Base-by-base conservation (phyloP, 2,329 filamentous ascomycete species). In the Cercospora citrullina region DNA sequence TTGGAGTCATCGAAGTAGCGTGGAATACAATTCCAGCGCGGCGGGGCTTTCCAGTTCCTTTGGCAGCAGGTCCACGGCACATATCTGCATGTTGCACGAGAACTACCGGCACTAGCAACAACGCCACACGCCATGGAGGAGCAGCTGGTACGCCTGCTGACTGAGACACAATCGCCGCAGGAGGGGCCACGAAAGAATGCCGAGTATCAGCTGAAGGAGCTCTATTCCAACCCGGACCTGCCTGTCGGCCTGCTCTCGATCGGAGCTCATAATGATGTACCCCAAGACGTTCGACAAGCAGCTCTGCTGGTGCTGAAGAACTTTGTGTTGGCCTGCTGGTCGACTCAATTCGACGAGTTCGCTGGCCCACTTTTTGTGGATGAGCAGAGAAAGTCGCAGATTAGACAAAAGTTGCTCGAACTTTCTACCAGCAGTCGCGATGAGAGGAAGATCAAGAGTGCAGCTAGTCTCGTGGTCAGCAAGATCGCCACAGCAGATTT, bases 401-500 rank as follows among this genome's bases (percentile, higher is more conserved):
- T 98, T 71, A 89, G 93, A 74, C 86, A 87, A 70, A 85, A 87
- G 66, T 82, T 98, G 71, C 86, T 99, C 62, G 89, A 93, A 70
- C 84, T 98, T 65, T 91, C 91, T 23, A 86, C 94, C 60, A 91
- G 85, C 51, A 90, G 91, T 66, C 87, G 88, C 31, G 83, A 86
- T 39, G 92, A 97, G 77, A 88, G 93, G 74, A 97, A 92, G 81
- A 90, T 97, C 77, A 95, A 95, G 83, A 87, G 90, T 65, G 89
- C 91, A n/a, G 92, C 94, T 62, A 96, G 93, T 84, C 92, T 89
- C 73, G 89, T 91, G 5, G 92, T 97, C 70, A 94, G 93, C 83
- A 98, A 97, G 82, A 96, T 99, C 74, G 95, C 95, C 66, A 91
- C 89, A 71, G 88, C 90, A 76, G 95, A 99, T 82, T 98, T 96